Evolutionary conservation across 1,284 basidiomycete genomes (phyloP), one percentile per base, ranked within the genome.

Genomic region (Ustilago loliicola): DNA sequence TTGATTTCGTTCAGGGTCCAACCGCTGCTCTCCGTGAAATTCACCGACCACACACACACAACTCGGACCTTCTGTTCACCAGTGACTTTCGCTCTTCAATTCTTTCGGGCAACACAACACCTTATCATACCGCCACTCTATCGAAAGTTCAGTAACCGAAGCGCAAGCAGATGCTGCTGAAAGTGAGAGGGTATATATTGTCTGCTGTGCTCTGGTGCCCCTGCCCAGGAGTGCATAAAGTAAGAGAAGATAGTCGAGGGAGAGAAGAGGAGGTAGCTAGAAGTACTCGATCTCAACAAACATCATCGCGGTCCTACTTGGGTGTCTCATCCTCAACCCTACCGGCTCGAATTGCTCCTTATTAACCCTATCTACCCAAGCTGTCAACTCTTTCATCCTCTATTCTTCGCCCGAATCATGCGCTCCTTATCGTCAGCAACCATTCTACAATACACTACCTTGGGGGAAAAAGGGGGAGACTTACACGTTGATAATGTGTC

Each of bases 291-390:
- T 63, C 75, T 88, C 87, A 47, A 88, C 68, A 87, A 93, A 96
- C 77, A 95, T 88, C 85, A 94, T 95, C 0, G 92, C 94, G 66
- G 92, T 91, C 80, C 90, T 90, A 45, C 89, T 88, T 2, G 94
- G 94, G 91, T 93, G 93, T 32, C 93, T 87, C 53, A 96, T 90
- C 75, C 94, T 92, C 77, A 96, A 86, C 2, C 94, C 94, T 4
- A 89, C 91, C 1, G 92, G 92, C 83, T 95, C 93, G 87, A 91
- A 94, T 21, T 92, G 72, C 53, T 89, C 88, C 29, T 84, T 85
- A 84, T 96, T 96, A 59, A 91, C 87, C 56, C 90, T 88, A 38
- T 91, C 89, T 56, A 96, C 89, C 45, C 90, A 88, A 21, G 86
- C 77, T 57, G 89, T 87, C 42, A 96, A 87, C 64, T 90, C 89